Conservation (phyloP, 2,329 filamentous ascomycete species). For the Stromatinia cepivora region DNA sequence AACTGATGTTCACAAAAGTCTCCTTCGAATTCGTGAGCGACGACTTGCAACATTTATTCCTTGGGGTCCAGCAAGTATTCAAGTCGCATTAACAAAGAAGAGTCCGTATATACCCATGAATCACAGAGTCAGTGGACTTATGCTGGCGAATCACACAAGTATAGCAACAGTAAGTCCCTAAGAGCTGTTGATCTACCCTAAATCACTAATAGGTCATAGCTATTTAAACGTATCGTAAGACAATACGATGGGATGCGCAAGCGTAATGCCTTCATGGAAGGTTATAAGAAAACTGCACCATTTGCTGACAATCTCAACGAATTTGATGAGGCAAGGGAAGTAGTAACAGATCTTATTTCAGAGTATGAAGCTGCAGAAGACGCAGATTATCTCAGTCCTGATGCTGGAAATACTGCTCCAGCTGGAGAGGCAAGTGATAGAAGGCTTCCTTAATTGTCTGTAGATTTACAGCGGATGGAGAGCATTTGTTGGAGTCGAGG, state of each 20-base stretch:
- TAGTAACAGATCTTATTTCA: slow-evolving; percentile 84
- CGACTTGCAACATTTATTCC: slow-evolving; percentile 95
- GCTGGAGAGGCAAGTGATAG: slow-evolving; percentile 38
- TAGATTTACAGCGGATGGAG: not conserved
- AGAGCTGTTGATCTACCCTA: not conserved
- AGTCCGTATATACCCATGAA: slow-evolving; percentile 94
- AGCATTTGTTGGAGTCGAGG: slow-evolving; percentile 15
- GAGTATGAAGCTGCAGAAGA: slow-evolving; percentile 97
- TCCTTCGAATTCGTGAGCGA: slow-evolving; percentile 92
- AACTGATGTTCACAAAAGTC: slow-evolving; percentile 96
- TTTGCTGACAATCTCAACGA: slow-evolving; percentile 90
- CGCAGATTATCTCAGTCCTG: slow-evolving; percentile 81
- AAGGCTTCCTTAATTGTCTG: slow-evolving; percentile 30
- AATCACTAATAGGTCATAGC: slow-evolving; percentile 43
- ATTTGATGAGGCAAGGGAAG: slow-evolving; percentile 91
- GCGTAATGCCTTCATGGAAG: slow-evolving; percentile 93
- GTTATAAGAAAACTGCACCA: slow-evolving; percentile 92
- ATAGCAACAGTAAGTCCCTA: slow-evolving; percentile 73
- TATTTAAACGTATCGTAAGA: slow-evolving; percentile 90
- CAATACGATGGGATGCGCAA: slow-evolving; percentile 95
- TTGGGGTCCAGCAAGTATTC: slow-evolving; percentile 96
- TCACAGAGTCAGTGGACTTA: slow-evolving; percentile 91
- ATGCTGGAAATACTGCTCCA: slow-evolving; percentile 33
- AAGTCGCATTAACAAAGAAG: slow-evolving; percentile 94
- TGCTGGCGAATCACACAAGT: slow-evolving; percentile 97